phyloP scores from a whole-genome alignment of 345 rosid species.

The Fremontodendron californicum region DNA sequence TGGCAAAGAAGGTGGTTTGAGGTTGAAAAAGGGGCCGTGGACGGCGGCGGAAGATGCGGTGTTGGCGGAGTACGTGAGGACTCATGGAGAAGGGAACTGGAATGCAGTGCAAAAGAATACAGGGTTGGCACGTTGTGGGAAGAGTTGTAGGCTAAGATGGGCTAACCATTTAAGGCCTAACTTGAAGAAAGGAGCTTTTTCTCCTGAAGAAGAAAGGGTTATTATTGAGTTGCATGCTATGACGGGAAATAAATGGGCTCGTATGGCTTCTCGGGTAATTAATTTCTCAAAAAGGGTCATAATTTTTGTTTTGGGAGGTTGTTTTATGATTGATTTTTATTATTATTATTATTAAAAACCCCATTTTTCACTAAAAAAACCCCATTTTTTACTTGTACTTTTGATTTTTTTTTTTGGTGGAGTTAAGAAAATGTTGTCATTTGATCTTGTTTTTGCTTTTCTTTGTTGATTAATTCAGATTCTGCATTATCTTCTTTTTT shows the following conservation, averaged over 20 bases:
- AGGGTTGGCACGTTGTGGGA: constrained; percentile 54
- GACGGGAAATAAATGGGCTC: constrained; percentile 61
- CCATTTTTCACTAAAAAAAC: too few relatives aligned
- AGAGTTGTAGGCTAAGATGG: constrained; percentile 60
- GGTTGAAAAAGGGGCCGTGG: constrained; percentile 57
- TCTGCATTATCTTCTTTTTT: not conserved
- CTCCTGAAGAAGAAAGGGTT: constrained; percentile 46
- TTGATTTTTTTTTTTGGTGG: not conserved
- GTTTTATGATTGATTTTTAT: not conserved
- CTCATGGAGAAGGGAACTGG: constrained; percentile 59
- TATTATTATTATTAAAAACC: too few relatives aligned
- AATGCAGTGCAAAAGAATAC: constrained; percentile 55
- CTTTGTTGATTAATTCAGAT: not conserved
- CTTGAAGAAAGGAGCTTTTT: constrained; percentile 49
- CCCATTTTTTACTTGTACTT: not conserved
- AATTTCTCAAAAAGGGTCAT: not conserved
- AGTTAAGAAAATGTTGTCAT: not conserved
- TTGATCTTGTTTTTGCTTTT: not conserved
- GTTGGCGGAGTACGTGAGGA: constrained; percentile 46
- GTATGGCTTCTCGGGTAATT: constrained; percentile 56
- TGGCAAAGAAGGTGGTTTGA: constrained; percentile 19
- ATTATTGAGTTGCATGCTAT: constrained; percentile 52
- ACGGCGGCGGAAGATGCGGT: constrained; percentile 51
- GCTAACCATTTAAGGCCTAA: constrained; percentile 54
- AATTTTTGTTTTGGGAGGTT: not conserved